A percentile compares a stretch with the other conserved stretches of the same genome.
These are phyloP conservation scores for Fusarium pilosicola DNA, from an alignment of 2,329 filamentous ascomycete species.

Conservation along the genomic window DNA sequence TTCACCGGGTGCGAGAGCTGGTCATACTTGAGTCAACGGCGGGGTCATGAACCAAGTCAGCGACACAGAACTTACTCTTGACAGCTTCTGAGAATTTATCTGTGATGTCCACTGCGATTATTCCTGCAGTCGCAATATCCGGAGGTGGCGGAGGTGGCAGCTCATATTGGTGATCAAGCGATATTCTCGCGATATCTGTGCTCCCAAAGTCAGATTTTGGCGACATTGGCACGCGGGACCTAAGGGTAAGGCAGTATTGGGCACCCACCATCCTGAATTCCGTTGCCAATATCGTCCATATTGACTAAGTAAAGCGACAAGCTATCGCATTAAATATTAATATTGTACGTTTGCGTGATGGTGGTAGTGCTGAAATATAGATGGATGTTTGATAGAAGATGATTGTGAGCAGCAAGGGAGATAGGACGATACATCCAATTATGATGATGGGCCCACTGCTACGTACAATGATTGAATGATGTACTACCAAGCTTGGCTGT, in stretches of 20 bases:
- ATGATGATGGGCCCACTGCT: slow-evolving; percentile 28
- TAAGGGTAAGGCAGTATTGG: slow-evolving; percentile 11
- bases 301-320: slow-evolving; percentile 9
- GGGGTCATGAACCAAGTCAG: slow-evolving; percentile 13
- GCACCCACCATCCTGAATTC: slow-evolving; percentile 50
- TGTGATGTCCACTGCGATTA: slow-evolving; percentile 69
- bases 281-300: slow-evolving; percentile 51
- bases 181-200: slow-evolving; percentile 55
- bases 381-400: slow-evolving; percentile 17
- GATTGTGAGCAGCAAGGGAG: slow-evolving; percentile 28
- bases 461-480: slow-evolving; percentile 11
- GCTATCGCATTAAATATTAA: slow-evolving; percentile 30
- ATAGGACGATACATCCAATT: slow-evolving; percentile 10
- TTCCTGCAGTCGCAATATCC: slow-evolving; percentile 57
- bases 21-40: slow-evolving; percentile 35
- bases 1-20: slow-evolving; percentile 81
- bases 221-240: slow-evolving; percentile 13
- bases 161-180: slow-evolving; percentile 49
- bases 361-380: neutral
- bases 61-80: slow-evolving; percentile 54
- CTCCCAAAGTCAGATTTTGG: slow-evolving; percentile 41
- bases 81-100: slow-evolving; percentile 63
- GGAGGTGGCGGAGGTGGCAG: slow-evolving; percentile 50
- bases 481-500: neutral
- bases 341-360: neutral